Base-by-base conservation (phyloP, 2,329 filamentous ascomycete species). In the Ceratocystis destructans region DNA sequence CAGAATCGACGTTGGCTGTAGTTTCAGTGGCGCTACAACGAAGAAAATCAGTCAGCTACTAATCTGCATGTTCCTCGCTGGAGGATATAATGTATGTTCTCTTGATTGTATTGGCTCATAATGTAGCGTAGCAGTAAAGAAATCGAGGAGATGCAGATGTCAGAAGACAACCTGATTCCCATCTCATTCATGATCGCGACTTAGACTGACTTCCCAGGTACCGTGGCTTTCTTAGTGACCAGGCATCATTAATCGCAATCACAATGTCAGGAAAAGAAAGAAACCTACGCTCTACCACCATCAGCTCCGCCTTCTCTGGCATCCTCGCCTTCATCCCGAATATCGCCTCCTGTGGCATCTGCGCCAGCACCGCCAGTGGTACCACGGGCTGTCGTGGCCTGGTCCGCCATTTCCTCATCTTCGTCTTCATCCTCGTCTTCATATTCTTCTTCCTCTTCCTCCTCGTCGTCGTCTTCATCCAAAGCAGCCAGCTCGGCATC, bases 211-310 rank as follows among this genome's bases (percentile, higher is more conserved):
- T n/a, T 59, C 55, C 5, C 31, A 31, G 8, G 15, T 37, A 17
- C 3, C 55, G 3, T 59, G 55, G 55, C 55, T n/a, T 59, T n/a
- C 31, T 31, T 20, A 25, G 55, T 10, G 37, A 37, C 55, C 55
- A 59, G 55, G 22, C 28, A 59, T 3, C 55, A 59, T 33, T 8
- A 59, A 59, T 59, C 28, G 12, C 28, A 59, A 59, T 59, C 55
- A 37, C 28, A 59, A n/a, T 31, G 28, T 37, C 55, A 28, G 50
- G 41, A 37, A 64, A 64, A 28, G 20, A 55, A 64, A 64, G 33
- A 62, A 61, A 99, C 95, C 93, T 97, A 99, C 94, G 93, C 94
- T 96, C 94, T 86, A 79, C 90, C 95, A 73, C 95, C 94, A 78
- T 97, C 94, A 71, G 90, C 90, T 74, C 95, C 94, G 68, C 93